Base-by-base conservation (phyloP, 345 rosid species). In the Cardiospermum halicacabum region DNA sequence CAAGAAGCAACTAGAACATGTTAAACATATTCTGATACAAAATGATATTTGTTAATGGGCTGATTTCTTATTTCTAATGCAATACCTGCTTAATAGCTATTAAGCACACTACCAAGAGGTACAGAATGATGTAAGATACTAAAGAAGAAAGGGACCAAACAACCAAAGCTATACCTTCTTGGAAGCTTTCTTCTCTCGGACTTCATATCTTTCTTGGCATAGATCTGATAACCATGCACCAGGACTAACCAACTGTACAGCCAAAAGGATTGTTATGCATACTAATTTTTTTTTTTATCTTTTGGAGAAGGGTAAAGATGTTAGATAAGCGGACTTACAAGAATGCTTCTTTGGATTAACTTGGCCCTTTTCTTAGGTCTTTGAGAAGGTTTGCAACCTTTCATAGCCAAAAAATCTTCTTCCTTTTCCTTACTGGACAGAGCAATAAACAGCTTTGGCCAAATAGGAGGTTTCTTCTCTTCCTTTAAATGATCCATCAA, bases 381-480 rank as follows among this genome's bases (percentile, higher is more conserved):
- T 60, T 92, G 98, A 68, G 98, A 85, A 58, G 80, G 96, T 72
- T 87, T 92, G 67, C 98, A 87, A 22, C 96, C 98, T 80, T 92
- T 92, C 95, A 92, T 85, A 34, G 89, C 89, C 86, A 89, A 74
- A 79, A 87, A 89, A 82, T 92, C 96, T 74, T 89, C 96, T 77
- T 92, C 98, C 74, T 89, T 92, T 74, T 89, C 96, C 82, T 92
- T 92, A 75, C 69, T 87, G 2, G 98, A 92, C 76, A 92, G 69
- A 55, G 93, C 48, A n/a, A 78, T 72, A 64, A 83, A 84, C 67
- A 92, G 73, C 69, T 72, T 89, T 27, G 96, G 96, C 98, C 98
- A 87, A 47, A 82, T 89, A 27, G 64, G 57, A 11, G 72, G 56
- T 58, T 58, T 71, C 51, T 83, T 89, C 0, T 82, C 84, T 74